Conservation (phyloP, 257 asterid species). For the Thymus mandschuricus region DNA sequence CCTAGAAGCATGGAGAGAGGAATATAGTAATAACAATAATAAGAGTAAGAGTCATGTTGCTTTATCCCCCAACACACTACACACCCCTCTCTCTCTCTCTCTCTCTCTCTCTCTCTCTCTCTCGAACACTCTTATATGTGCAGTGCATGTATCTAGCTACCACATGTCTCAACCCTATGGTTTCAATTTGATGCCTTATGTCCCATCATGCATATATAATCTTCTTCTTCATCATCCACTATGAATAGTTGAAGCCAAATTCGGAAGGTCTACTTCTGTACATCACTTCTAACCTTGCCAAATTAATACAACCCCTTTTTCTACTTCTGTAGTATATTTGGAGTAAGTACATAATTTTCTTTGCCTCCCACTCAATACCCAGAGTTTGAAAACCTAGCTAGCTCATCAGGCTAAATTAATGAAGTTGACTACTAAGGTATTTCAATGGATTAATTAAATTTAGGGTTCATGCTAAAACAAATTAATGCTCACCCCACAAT, state of each 20-base stretch:
- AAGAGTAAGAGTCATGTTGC: slow-evolving; percentile 14
- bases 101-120: background rate
- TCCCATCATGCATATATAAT: background rate
- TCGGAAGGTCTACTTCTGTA: background rate
- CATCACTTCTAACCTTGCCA: too few species aligned
- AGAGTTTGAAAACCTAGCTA: too few species aligned
- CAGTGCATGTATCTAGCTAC: background rate
- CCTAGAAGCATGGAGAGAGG: slow-evolving; percentile 38
- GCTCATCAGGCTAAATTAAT: too few species aligned
- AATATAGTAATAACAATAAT: background rate
- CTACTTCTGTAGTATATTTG: too few species aligned
- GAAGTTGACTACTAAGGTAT: too few species aligned
- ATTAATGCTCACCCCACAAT: too few species aligned
- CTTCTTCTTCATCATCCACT: background rate
- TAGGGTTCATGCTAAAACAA: too few species aligned
- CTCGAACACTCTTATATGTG: too few species aligned
- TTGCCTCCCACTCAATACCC: too few species aligned
- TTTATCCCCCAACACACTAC: slow-evolving; percentile 29
- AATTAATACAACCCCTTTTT: too few species aligned
- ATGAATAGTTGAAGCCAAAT: background rate
- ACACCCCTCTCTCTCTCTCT: background rate
- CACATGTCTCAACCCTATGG: slow-evolving; percentile 59
- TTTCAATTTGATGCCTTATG: slow-evolving; percentile 20
- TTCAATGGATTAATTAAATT: too few species aligned
- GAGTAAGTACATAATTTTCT: too few species aligned